Base-by-base conservation (phyloP, 441 rosid genomes). In the Kokia cookei region DNA sequence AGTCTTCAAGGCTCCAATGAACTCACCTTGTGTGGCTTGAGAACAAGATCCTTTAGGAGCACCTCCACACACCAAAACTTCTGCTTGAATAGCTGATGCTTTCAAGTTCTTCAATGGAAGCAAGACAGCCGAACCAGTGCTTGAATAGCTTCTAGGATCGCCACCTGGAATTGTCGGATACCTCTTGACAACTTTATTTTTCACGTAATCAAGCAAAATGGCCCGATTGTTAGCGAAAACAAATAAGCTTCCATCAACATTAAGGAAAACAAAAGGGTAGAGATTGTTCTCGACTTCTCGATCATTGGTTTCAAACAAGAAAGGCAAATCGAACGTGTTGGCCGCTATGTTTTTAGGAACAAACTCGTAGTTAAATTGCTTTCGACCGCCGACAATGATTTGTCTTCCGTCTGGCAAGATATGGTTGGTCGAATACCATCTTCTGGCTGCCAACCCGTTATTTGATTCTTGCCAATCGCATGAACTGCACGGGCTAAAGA, bases 401-500 rank as follows among this genome's bases (percentile, higher is more conserved):
- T 82, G 86, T 51, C 78, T 75, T 0, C 89, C 91, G 32, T 83
- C 87, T 15, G 93, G 88, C 76, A 89, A 74, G 19, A 83, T 77
- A 53, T 86, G 90, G 80, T 85, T 85, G 1, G 87, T 82, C 2
- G 89, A 81, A 75, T 89, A 89, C 93, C 93, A 89, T 73, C 93
- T 81, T 74, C 82, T 81, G 0, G 77, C 87, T n/a, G 77, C 77
- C 14, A 89, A 55, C 24, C 85, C 88, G 14, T 83, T 77, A 19
- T 71, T 80, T 62, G 84, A 22, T 76, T 84, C 86, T 57, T 59
- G 53, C 93, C 93, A 89, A 58, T 71, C 83, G 37, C 91, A 87
- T 45, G 13, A 26, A 0, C 40, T 22, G 64, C 91, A 89, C 7
- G 83, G 82, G 1, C 47, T 59, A 82, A 89, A 77, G 71, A 75